Evolutionary conservation across 1,139 yeast genomes (phyloP).

Genomic region (Yamadazyma sp.): DNA sequence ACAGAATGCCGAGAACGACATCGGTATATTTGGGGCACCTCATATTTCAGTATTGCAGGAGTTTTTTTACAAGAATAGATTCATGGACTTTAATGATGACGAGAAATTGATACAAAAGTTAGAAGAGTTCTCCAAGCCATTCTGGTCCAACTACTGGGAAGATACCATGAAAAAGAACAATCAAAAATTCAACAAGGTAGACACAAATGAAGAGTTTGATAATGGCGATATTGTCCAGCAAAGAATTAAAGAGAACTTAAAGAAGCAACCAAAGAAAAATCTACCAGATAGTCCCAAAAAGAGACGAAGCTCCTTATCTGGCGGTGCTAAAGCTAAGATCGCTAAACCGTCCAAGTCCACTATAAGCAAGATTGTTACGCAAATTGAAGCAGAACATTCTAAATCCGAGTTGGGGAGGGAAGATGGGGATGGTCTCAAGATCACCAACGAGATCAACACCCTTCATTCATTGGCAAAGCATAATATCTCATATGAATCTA

Average conservation of each 20-base stretch:
- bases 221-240: slow-evolving; percentile 15
- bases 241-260: slow-evolving; percentile 15
- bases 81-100: slow-evolving; percentile 28
- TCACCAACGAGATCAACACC: slow-evolving; percentile 19
- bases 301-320: slow-evolving; percentile 7
- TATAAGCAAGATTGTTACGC: slow-evolving; percentile 8
- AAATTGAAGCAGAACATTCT: slow-evolving; percentile 10
- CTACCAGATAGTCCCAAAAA: slow-evolving; percentile 4
- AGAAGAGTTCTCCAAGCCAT: slow-evolving; percentile 31
- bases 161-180: slow-evolving; percentile 35
- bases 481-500: slow-evolving; percentile 18
- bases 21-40: slow-evolving; percentile 58
- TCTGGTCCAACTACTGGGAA: slow-evolving; percentile 57
- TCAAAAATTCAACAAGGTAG: slow-evolving; percentile 31
- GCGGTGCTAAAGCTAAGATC: slow-evolving; percentile 1
- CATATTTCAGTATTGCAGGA: slow-evolving; percentile 54
- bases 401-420: slow-evolving; percentile 15
- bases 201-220: slow-evolving; percentile 20
- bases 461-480: slow-evolving; percentile 15
- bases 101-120: slow-evolving; percentile 29
- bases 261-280: slow-evolving; percentile 6
- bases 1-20: slow-evolving; percentile 19
- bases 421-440: slow-evolving; percentile 21
- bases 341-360: slow-evolving; percentile 3
- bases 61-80: slow-evolving; percentile 53